Percentiles rank a stretch among this genome's conserved stretches.
Evolutionary conservation across 352 stramenopile species (phyloP).

Genomic region (Pythium plurisporium): DNA sequence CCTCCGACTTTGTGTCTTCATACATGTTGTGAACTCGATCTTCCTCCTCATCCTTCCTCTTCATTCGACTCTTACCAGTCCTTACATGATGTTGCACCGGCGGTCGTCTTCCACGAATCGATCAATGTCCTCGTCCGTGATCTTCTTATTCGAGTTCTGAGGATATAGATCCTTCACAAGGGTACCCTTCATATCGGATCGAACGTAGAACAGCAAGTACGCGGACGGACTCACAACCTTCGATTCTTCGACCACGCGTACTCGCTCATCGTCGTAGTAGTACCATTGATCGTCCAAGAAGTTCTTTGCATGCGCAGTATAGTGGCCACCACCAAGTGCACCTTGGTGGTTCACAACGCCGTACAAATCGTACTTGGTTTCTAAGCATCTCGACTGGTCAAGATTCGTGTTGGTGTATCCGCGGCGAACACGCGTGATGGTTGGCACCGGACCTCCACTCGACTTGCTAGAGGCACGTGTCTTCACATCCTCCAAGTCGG

Average conservation of each 20-base stretch:
- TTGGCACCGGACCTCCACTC: conserved; percentile 7
- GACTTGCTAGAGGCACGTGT: conserved; percentile 13
- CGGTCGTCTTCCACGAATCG: conserved; percentile 84
- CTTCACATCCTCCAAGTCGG: conserved; percentile 13
- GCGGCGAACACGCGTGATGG: conserved; percentile 64
- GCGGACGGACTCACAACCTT: conserved; percentile 82
- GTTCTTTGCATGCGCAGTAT: conserved; percentile 88
- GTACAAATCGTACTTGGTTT: conserved; percentile 88
- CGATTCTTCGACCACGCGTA: conserved; percentile 80
- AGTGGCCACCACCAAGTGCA: conserved; percentile 81
- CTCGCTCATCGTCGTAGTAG: conserved; percentile 87
- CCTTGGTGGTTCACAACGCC: conserved; percentile 88
- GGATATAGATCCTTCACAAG: conserved; percentile 84
- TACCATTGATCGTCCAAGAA: conserved; percentile 89
- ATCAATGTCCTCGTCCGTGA: conserved; percentile 88
- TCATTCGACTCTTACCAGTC: neutral
- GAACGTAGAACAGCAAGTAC: conserved; percentile 92
- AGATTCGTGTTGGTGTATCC: conserved; percentile 89
- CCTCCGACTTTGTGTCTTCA: neutral
- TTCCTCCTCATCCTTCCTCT: neutral
- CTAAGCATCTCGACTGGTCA: conserved; percentile 79
- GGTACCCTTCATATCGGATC: conserved; percentile 82
- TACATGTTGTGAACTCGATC: neutral
- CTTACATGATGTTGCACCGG: conserved; percentile 80
- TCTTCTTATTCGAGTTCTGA: conserved; percentile 78